Evolutionary conservation across 208 protist species (phyloP).

Genomic region (Trypanosoma melophagium): DNA sequence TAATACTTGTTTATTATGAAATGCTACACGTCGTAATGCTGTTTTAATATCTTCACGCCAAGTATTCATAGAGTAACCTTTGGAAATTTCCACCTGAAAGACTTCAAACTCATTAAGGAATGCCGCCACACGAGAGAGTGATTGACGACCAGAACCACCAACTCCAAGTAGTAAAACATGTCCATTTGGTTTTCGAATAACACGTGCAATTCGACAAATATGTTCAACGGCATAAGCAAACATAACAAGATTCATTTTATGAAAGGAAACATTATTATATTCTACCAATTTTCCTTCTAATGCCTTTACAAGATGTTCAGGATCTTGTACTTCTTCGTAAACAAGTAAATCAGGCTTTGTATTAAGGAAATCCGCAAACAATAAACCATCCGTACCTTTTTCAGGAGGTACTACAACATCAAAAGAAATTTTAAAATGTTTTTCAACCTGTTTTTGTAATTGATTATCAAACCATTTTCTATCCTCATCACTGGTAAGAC

Average conservation of each 20-base stretch:
- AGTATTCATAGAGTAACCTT: slow-evolving; percentile 95
- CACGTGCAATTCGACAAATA: slow-evolving; percentile 94
- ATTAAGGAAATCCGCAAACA: slow-evolving; percentile 96
- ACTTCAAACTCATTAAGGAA: slow-evolving; percentile 95
- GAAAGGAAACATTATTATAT: slow-evolving; percentile 89
- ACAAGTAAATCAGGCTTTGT: slow-evolving; percentile 57
- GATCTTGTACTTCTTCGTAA: slow-evolving; percentile 92
- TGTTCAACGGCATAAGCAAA: slow-evolving; percentile 97
- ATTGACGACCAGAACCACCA: slow-evolving; percentile 97
- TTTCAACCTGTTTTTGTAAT: slow-evolving; percentile 67
- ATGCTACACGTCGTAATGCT: slow-evolving; percentile 88
- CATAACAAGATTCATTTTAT: slow-evolving; percentile 95
- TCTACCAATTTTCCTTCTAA: slow-evolving; percentile 92
- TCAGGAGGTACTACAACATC: slow-evolving; percentile 62
- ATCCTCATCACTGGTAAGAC: slow-evolving; percentile 91
- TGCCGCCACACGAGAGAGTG: slow-evolving; percentile 94
- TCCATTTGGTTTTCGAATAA: slow-evolving; percentile 95
- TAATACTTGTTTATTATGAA: slow-evolving; percentile 95
- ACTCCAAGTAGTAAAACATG: slow-evolving; percentile 97
- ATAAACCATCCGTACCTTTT: slow-evolving; percentile 39
- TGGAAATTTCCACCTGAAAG: slow-evolving; percentile 95
- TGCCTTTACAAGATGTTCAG: slow-evolving; percentile 66
- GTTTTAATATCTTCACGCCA: slow-evolving; percentile 97
- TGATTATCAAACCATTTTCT: slow-evolving; percentile 91
- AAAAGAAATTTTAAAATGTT: slow-evolving; percentile 79